Conservation (phyloP, 2,329 filamentous ascomycete genomes). For the Apiospora marii region DNA sequence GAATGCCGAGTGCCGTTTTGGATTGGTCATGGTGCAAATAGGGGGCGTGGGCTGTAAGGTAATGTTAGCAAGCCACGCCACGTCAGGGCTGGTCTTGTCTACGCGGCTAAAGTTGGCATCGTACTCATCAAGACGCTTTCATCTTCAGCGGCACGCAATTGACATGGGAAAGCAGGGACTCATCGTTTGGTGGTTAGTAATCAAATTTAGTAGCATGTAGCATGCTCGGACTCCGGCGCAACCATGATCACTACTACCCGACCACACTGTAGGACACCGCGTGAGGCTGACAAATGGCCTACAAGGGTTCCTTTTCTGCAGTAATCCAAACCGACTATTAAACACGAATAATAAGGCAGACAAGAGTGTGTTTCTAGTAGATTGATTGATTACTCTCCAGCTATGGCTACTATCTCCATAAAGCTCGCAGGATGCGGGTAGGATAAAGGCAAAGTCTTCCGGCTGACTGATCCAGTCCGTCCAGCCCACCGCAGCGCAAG, state of each 20-base stretch:
- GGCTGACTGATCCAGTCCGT: conserved; percentile 1
- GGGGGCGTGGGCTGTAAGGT: neutral
- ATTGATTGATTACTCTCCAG: neutral
- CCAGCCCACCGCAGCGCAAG: neutral
- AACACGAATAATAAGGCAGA: neutral
- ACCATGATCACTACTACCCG: neutral
- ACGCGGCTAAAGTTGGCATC: neutral
- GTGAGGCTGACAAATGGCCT: neutral
- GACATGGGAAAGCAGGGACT: neutral
- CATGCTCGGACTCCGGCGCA: neutral
- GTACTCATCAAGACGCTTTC: neutral
- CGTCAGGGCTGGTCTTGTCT: neutral
- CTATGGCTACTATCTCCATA: conserved; percentile 7
- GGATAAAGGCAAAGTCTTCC: conserved; percentile 2
- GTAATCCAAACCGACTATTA: too few species aligned
- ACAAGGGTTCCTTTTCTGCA: neutral
- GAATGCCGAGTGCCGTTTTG: neutral
- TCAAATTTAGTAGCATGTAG: neutral
- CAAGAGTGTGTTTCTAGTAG: neutral
- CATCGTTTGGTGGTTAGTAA: neutral
- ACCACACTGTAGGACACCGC: neutral
- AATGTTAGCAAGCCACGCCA: neutral
- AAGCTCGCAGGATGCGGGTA: neutral
- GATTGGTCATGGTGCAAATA: neutral
- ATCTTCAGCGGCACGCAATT: neutral